Conservation (phyloP, 2,329 filamentous ascomycete species). For the Ceratocystis colombiana region DNA sequence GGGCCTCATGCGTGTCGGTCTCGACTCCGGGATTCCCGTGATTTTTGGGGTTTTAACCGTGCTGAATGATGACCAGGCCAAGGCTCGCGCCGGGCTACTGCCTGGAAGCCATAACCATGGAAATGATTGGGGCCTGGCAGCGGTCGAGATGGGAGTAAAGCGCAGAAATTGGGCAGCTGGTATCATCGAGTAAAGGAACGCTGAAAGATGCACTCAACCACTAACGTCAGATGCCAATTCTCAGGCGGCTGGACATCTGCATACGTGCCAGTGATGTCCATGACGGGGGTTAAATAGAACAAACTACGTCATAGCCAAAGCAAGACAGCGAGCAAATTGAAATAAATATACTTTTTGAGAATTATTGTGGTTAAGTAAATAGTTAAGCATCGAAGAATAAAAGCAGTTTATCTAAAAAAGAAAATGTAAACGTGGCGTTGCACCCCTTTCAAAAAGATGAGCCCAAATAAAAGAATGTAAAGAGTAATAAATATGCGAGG, state of each 20-base stretch:
- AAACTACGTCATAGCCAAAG: neutral
- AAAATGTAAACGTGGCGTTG: slow-evolving; percentile 14
- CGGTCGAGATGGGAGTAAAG: slow-evolving; percentile 89
- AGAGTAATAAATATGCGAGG: slow-evolving; percentile 5
- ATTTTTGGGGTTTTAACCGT: slow-evolving; percentile 89
- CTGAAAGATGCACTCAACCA: neutral
- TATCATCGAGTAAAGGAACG: slow-evolving; percentile 37
- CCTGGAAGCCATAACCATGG: slow-evolving; percentile 94
- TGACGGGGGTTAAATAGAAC: neutral
- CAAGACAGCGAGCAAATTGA: neutral
- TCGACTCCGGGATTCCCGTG: slow-evolving; percentile 80
- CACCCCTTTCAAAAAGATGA: slow-evolving; percentile 14
- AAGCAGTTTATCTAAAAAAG: slow-evolving; percentile 11
- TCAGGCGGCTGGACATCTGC: neutral
- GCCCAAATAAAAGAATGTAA: slow-evolving; percentile 5
- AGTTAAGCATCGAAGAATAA: neutral
- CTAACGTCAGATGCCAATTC: too few relatives aligned
- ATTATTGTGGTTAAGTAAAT: slow-evolving; percentile 13
- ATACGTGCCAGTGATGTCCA: neutral
- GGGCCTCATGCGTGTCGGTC: slow-evolving; percentile 85
- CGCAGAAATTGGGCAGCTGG: slow-evolving; percentile 73
- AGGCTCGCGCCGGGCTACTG: slow-evolving; percentile 69
- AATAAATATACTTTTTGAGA: slow-evolving; percentile 16
- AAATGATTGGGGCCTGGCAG: slow-evolving; percentile 88
- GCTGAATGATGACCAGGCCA: slow-evolving; percentile 75